Evolutionary conservation across 2,329 filamentous ascomycete genomes (phyloP), one percentile per base, ranked within the genome.

Genomic region (Furcasterigmium sp.): DNA sequence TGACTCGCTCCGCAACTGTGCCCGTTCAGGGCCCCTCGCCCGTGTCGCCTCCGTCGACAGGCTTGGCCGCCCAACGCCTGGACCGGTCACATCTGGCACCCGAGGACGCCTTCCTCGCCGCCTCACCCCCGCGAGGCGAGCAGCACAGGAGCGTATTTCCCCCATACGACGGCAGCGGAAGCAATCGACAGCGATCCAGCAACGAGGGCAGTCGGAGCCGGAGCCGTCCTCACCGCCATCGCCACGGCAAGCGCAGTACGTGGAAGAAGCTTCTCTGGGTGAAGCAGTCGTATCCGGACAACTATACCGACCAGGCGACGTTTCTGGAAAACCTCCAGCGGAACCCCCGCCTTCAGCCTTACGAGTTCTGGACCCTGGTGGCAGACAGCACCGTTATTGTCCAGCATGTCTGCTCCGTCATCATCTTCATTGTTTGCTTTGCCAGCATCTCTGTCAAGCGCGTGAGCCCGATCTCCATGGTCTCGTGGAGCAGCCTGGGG

Each of bases 261-360:
- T 97, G 91, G 87, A 95, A 94, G 75, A 97, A 97, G 70, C 68
- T 98, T 51, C 77, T 98, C 43, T 98, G 93, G 93, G 91, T 98
- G 58, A 95, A 95, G 67, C 93, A 97, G 62, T 87, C 87, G 26
- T 95, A 94, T 60, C 91, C 93, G n/a, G 93, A 98, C 64, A 98
- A 98, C 64, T 97, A 97, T 62, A 97, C 93, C 32, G 93, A 98
- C 61, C 90, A 93, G 60, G 87, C 88, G 47, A 97, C 93, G 2
- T 98, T 98, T 56, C 83, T 98, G 52, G 91, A 96, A 59, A 90
- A 95, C 56, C 80, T 98, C 15, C 91, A 98, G 64, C 82, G 91
- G 38, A 98, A 98, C 62, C 91, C 91, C 5, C 84, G 91, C 32
- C 78, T 97, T 41, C 85, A 93, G 52, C 91, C 91, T 0, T 98